Base-by-base conservation (phyloP, 257 asterid genomes). In the Eucommia ulmoides region DNA sequence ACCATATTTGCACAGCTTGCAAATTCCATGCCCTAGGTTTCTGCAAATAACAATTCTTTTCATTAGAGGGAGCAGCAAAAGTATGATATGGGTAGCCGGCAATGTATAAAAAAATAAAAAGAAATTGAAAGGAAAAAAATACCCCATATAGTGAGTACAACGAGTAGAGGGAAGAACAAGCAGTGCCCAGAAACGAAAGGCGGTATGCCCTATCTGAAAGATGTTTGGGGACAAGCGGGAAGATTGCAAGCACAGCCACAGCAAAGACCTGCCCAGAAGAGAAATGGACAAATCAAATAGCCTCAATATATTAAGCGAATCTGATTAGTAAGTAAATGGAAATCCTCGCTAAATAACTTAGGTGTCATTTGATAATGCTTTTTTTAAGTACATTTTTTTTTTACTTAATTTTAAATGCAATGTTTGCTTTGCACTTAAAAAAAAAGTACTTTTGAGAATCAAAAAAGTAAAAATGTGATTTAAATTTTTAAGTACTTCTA, bases 1-100 rank as follows among this genome's bases (percentile, higher is more conserved):
- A 77, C 98, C 96, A 91, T 25, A 69, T 69, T 74, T 83, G 94
- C 75, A 91, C 63, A 20, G 93, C 93, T 57, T 75, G 85, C 70
- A 86, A 52, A 73, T 81, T 83, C 99, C 99, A 91, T 48, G 89
- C 95, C 73, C 96, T 74, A 11, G 99, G 99, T 79, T 73, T 83
- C 99, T 91, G 83, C 62, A 71, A 26, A 52, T 17, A 60, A 62
- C 19, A n/a, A n/a, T n/a, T 19, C 53, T 3, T 24, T 64, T 70
- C 54, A 52, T n/a, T 23, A 51, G 53, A 54, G 67, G 62, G 35
- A 48, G 56, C 55, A 18, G 23, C 22, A 49, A 0, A 10, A 42
- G 48, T 24, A 50, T 49, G 42, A 23, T 24, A 54, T 20, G 19
- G 29, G 4, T 22, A 35, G 50, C 24, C 49, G 23, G 19, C 57